These are phyloP conservation scores for Zizania latifolia DNA, from an alignment of 176 grass and related monocot species.

Conservation along the genomic window DNA sequence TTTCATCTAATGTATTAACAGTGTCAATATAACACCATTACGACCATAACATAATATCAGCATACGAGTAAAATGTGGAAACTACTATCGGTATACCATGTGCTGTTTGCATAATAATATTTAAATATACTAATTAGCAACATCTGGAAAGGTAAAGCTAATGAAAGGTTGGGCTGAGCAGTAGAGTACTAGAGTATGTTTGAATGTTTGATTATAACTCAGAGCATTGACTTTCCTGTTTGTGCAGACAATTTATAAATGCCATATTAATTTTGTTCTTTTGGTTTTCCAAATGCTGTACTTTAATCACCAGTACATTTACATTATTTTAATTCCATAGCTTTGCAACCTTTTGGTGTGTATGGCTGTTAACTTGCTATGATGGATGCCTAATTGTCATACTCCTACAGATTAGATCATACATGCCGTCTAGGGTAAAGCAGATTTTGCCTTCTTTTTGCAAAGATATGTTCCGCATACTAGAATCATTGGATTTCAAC, in stretches of 20 bases:
- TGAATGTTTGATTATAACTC: neutral
- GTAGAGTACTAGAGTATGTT: neutral
- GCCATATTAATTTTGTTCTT: neutral
- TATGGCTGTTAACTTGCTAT: slow-evolving; percentile 26
- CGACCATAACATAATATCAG: neutral
- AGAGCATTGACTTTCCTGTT: slow-evolving; percentile 1
- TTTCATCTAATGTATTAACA: slow-evolving; percentile 9
- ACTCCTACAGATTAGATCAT: slow-evolving; percentile 68
- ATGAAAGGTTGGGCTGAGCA: neutral
- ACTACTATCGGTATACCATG: neutral
- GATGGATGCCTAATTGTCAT: slow-evolving; percentile 16
- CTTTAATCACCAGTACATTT: neutral
- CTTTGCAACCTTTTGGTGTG: neutral
- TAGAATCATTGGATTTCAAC: slow-evolving; percentile 64
- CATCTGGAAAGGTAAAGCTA: neutral
- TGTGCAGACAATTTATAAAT: slow-evolving; percentile 1
- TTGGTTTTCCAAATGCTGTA: neutral
- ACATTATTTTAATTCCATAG: neutral
- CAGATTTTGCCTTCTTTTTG: slow-evolving; percentile 72
- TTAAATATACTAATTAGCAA: neutral
- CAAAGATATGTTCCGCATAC: slow-evolving; percentile 64
- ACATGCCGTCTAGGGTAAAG: slow-evolving; percentile 69
- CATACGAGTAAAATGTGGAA: neutral
- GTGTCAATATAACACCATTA: neutral
- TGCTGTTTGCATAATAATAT: neutral